Base-by-base conservation (phyloP, 108 stramenopile genomes). In the Hondaea fermentalgiana region DNA sequence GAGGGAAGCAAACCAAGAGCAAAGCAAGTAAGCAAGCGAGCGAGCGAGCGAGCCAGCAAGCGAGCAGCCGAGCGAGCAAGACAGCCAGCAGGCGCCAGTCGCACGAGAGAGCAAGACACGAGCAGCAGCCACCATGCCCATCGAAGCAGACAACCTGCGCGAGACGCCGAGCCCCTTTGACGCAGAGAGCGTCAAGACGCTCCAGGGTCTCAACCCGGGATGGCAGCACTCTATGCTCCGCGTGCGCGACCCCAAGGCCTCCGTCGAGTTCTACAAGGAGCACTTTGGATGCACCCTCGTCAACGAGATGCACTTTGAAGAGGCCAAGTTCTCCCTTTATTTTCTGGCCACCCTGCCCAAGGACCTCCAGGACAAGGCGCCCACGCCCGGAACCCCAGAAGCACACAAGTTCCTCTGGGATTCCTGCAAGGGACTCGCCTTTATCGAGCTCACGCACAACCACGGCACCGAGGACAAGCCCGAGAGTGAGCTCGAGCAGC, bases 201-300 rank as follows among this genome's bases (percentile, higher is more conserved):
- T 90, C 12, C 94, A 95, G 45, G 91, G 93, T 42, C 96, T 91
- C 87, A 97, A 96, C 91, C 64, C 60, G 72, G 14, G 12, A 5
- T 95, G 98, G 83, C 95, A 96, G 3, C 98, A 99, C 88, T 97
- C 96, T 44, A 99, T 99, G 99, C 76, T 99, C 25, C 95, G 99
- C 17, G 94, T 98, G 53, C 97, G 97, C 88, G 98, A 99, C 92
- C 96, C 97, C 57, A 87, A 91, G 42, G 96, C 96, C 72, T 92
- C 92, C 25, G 89, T 99, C 23, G 92, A 93, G 43, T 98, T 98
- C 89, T 99, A 98, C 92, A 89, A 96, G 88, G 88, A 90, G 49
- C 88, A 72, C 25, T 89, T 59, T 87, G 59, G 96, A 45, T 96
- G 96, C 96, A 96, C 92, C 28, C 90, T 98, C 53, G 49, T 98